A percentile compares a stretch with the other conserved stretches of the same genome.
phyloP scores from a whole-genome alignment of 2,329 filamentous ascomycete species.

The Lachnellula occidentalis region DNA sequence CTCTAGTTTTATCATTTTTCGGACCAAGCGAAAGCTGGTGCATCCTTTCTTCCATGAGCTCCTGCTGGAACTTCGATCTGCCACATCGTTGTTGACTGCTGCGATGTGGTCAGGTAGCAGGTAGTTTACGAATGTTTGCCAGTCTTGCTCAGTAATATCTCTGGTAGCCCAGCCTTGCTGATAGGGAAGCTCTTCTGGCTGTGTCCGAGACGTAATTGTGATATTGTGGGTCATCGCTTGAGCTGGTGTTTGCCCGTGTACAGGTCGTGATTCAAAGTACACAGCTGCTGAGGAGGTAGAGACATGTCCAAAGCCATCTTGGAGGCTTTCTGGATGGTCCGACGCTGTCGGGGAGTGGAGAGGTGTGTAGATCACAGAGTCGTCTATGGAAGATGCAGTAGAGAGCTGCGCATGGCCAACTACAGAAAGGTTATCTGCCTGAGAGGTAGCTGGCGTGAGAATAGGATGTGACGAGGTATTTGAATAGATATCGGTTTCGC shows the following conservation, averaged over 20 bases:
- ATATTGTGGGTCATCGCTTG: conserved; percentile 13
- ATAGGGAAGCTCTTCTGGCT: conserved; percentile 21
- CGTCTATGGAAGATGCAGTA: conserved; percentile 18
- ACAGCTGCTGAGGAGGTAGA: conserved; percentile 18
- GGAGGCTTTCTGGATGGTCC: conserved; percentile 14
- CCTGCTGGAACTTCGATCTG: conserved; percentile 43
- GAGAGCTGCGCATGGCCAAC: conserved; percentile 10
- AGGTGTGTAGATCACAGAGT: conserved; percentile 25
- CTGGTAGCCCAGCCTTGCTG: conserved; percentile 25
- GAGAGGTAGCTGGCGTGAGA: conserved; percentile 22
- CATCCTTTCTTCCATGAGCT: conserved; percentile 32
- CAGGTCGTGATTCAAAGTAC: conserved; percentile 27
- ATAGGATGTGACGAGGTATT: conserved; percentile 27
- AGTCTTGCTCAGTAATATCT: conserved; percentile 48
- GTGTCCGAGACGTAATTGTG: conserved; percentile 8
- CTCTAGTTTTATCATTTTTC: conserved; percentile 17
- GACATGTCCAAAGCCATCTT: conserved; percentile 10
- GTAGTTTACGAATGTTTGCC: conserved; percentile 54
- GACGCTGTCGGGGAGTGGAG: conserved; percentile 19
- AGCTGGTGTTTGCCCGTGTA: conserved; percentile 30
- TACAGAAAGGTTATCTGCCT: conserved; percentile 35
- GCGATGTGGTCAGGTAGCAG: conserved; percentile 45
- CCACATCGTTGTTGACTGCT: conserved; percentile 40
- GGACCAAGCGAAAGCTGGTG: conserved; percentile 17
- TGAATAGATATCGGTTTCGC: conserved; percentile 52